Evolutionary conservation across 1,139 yeast genomes (phyloP).

Genomic region (Lodderomyces orthopsilosis): DNA sequence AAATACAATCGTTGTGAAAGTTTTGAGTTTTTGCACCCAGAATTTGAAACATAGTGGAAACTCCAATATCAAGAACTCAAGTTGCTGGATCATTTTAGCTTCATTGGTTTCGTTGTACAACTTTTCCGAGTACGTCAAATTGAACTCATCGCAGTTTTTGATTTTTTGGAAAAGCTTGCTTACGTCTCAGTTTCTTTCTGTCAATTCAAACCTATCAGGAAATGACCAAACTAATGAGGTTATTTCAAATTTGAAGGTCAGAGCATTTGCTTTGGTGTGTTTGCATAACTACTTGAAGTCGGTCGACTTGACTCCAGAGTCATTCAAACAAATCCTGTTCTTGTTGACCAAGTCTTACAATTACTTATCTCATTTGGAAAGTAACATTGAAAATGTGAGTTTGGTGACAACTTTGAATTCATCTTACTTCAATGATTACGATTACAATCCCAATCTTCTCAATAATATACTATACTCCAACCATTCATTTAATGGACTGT

Average conservation of each 20-base stretch:
- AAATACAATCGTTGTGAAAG: slow-evolving; percentile 40
- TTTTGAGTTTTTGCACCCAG: slow-evolving; percentile 49
- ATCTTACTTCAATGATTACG: slow-evolving; percentile 26
- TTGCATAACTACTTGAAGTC: slow-evolving; percentile 39
- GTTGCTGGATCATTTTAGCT: slow-evolving; percentile 70
- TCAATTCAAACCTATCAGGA: slow-evolving; percentile 15
- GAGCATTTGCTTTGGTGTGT: slow-evolving; percentile 42
- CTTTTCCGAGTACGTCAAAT: slow-evolving; percentile 55
- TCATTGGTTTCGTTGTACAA: slow-evolving; percentile 75
- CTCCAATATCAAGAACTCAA: slow-evolving; percentile 23
- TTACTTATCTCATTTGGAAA: slow-evolving; percentile 42
- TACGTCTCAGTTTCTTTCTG: slow-evolving; percentile 46
- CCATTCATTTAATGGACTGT: slow-evolving; percentile 19
- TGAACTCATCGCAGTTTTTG: slow-evolving; percentile 73
- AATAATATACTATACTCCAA: slow-evolving; percentile 33
- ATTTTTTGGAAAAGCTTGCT: slow-evolving; percentile 81
- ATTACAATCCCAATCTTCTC: slow-evolving; percentile 30
- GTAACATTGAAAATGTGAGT: slow-evolving; percentile 35
- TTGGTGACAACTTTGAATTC: slow-evolving; percentile 32
- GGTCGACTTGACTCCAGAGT: slow-evolving; percentile 42
- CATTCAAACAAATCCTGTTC: slow-evolving; percentile 42
- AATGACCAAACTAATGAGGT: slow-evolving; percentile 31
- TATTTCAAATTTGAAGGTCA: slow-evolving; percentile 35
- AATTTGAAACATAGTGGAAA: slow-evolving; percentile 38
- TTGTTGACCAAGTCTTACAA: slow-evolving; percentile 43